Evolutionary conservation across 345 rosid genomes (phyloP).

Genomic region (Cardiospermum halicacabum): DNA sequence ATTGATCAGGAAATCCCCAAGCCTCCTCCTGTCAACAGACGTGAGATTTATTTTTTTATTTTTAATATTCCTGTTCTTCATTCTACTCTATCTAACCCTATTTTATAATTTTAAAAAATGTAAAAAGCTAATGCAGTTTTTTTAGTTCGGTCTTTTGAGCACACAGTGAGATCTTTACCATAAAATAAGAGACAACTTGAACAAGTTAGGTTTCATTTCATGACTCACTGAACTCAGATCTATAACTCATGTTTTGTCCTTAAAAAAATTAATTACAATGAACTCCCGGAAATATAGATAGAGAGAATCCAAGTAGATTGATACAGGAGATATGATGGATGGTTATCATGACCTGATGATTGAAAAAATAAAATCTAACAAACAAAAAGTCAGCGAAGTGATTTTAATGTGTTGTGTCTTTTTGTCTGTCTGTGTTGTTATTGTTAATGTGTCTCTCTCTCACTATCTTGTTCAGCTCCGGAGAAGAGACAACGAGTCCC

Average conservation of each 20-base stretch:
- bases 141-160: constrained; percentile 6
- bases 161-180: background rate
- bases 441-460: constrained; percentile 24
- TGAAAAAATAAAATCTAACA: constrained; percentile 25
- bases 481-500: constrained; percentile 99
- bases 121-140: background rate
- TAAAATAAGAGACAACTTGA: background rate
- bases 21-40: constrained; percentile 73
- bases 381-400: constrained; percentile 28
- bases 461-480: constrained; percentile 70
- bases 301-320: constrained; percentile 16
- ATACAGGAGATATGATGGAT: constrained; percentile 18
- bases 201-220: constrained; percentile 6
- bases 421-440: constrained; percentile 33
- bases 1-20: constrained; percentile 53
- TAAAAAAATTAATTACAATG: too few species aligned
- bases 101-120: background rate
- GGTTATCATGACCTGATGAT: constrained; percentile 66
- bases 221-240: constrained; percentile 10
- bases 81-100: constrained; percentile 2
- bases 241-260: constrained; percentile 5
- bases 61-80: background rate
- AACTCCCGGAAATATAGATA: constrained; percentile 47
- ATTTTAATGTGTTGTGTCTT: constrained; percentile 42
- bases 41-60: constrained; percentile 38